Conservation (phyloP, 805 yeast species). For the Pichia nanzhaoensis region DNA sequence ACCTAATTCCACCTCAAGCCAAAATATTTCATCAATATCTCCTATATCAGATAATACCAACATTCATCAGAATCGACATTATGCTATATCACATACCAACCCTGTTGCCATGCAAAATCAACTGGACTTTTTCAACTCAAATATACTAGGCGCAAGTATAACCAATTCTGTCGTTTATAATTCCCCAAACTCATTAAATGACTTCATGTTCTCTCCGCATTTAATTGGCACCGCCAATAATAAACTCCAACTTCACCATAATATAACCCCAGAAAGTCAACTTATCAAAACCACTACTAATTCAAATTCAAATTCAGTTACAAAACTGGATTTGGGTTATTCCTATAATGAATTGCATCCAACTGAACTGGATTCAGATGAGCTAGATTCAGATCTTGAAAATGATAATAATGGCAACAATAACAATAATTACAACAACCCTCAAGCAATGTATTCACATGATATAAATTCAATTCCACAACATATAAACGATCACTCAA, state of each 20-base stretch:
- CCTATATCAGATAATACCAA: slow-evolving; percentile 9
- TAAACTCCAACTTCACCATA: not conserved
- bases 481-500: not conserved
- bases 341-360: not conserved
- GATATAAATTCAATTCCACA: slow-evolving; percentile 2
- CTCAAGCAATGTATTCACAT: slow-evolving; percentile 11
- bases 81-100: not conserved
- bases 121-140: slow-evolving; percentile 8
- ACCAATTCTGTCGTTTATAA: slow-evolving; percentile 2
- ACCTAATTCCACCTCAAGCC: slow-evolving; percentile 3
- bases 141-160: not conserved
- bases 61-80: slow-evolving; percentile 9
- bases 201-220: slow-evolving; percentile 8
- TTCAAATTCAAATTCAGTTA: not conserved
- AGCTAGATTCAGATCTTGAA: slow-evolving; percentile 10
- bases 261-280: slow-evolving; percentile 13
- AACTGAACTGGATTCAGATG: slow-evolving; percentile 13
- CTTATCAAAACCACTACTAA: not conserved
- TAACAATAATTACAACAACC: slow-evolving; percentile 2
- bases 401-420: slow-evolving; percentile 7
- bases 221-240: not conserved
- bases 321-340: no score
- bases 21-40: slow-evolving; percentile 6
- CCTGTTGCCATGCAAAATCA: not conserved
- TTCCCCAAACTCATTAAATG: slow-evolving; percentile 10